Evolutionary conservation across 2,329 filamentous ascomycete species (phyloP), one percentile per base, ranked within the genome.

Genomic region (Ascochyta rabiei): DNA sequence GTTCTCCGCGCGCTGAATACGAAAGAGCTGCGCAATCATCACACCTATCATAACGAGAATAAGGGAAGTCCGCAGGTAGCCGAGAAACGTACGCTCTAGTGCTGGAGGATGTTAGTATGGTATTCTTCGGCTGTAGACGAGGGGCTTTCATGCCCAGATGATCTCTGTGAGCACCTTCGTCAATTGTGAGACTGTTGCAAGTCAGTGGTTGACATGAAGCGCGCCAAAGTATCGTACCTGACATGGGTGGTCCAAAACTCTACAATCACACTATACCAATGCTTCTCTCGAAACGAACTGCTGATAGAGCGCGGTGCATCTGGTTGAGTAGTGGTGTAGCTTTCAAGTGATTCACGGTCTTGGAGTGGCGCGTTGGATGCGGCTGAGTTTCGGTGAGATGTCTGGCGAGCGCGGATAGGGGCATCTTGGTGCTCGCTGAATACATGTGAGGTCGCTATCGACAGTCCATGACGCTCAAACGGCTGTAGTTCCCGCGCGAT

Each of bases 31-130:
- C 0, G 87, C 85, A 24, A 88, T 81, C 3, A 85, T 64, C 2
- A 88, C 83, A 16, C 88, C 87, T 18, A 86, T 76, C 75, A 90
- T 87, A 13, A 87, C 86, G 34, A 91, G 78, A n/a, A 83, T 80
- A 33, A 89, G 75, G 0, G 87, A 89, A 1, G 88, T 91, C 18
- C 89, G 84, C 26, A 91, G 80, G 71, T 91, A 91, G 26, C 82
- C 87, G 16, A 92, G 82, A 68, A 88, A 92, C 16, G 89, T 92
- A 52, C 89, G 80, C 74, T 92, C 88, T 49, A 91, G 82, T 33
- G 89, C 89, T 91, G 64, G 34, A 34, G 1, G 38, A 26, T 40
- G 53, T 64, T 43, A 50, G 28, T 9, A n/a, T 49, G 33, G 33
- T 60, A 33, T 21, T 41, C 13, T 48, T 49, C 26, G 46, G 7